Base-by-base conservation (phyloP, 805 yeast genomes). In the Millerozyma miso region DNA sequence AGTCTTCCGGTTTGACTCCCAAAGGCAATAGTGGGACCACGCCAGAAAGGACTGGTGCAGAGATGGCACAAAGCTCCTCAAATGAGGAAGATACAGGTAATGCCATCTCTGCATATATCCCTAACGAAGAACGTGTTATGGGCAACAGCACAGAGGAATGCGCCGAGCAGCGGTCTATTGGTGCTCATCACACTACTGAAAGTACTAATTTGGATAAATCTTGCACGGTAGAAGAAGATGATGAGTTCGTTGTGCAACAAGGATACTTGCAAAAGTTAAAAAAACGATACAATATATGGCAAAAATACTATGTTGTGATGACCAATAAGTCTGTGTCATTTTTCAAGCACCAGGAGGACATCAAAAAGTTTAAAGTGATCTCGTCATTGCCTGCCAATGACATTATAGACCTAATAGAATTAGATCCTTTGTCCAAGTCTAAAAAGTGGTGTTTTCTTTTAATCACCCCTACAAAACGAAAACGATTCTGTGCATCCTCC, bases 231-330 rank as follows among this genome's bases (percentile, higher is more conserved):
- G 29, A 23, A 7, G 40, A 37, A n/a, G 39, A 18, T 37, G 46
- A 47, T 16, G 58, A 60, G 50, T 54, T 43, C 46, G 35, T 46
- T 19, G 58, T 77, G 13, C 71, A 67, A 31, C 55, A 65, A 42
- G 81, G 82, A 0, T 54, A 62, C 37, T 47, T 76, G 12, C 49
- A 63, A 32, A 54, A 76, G 10, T 61, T 74, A 18, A 63, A 63
- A 42, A 69, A 67, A 39, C 54, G 71, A 10, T 69, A 67, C 51
- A 72, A 68, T 49, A 79, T 75, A 48, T 77, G 81, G 81, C 67
- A 63, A 40, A 55, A 56, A 42, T 66, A 67, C 48, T 71, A 68
- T 49, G 59, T 74, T 12, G 62, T 71, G 2, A 53, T 77, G 16
- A 75, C 79, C 13, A 70, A 66, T 48, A 59, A 56, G 19, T 55